These are phyloP conservation scores for Meyerozyma sp. DNA, from an alignment of 1,139 yeast species.

Conservation along the genomic window DNA sequence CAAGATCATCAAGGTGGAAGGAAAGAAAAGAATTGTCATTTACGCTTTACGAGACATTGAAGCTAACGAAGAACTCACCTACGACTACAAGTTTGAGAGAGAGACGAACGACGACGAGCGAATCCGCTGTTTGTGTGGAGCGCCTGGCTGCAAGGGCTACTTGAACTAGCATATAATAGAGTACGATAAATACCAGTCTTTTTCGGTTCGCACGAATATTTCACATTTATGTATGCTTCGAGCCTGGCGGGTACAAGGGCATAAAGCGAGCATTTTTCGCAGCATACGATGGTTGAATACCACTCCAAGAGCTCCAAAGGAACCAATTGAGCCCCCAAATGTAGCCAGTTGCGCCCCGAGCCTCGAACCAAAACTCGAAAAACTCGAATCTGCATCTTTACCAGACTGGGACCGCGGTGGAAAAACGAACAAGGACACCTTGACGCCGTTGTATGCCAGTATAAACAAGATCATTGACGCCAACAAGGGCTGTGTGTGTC, in stretches of 20 bases:
- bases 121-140: slow-evolving; percentile 90
- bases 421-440: slow-evolving; percentile 3
- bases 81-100: slow-evolving; percentile 91
- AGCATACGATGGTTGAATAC: background rate
- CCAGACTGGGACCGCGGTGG: slow-evolving; percentile 11
- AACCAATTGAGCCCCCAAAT: background rate
- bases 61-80: slow-evolving; percentile 88
- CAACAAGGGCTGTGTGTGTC: slow-evolving; percentile 66
- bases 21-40: slow-evolving; percentile 88
- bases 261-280: background rate
- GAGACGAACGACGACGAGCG: slow-evolving; percentile 89
- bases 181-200: background rate
- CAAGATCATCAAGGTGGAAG: slow-evolving; percentile 91
- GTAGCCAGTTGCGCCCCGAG: background rate
- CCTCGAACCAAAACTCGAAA: background rate
- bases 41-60: slow-evolving; percentile 87
- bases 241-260: background rate
- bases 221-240: slow-evolving; percentile 3
- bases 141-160: slow-evolving; percentile 89
- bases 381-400: background rate
- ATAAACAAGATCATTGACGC: slow-evolving; percentile 10
- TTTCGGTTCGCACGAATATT: slow-evolving; percentile 5
- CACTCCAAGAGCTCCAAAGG: background rate
- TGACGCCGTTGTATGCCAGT: slow-evolving; percentile 8
- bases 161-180: slow-evolving; percentile 45